Base-by-base conservation (phyloP, 1,284 basidiomycete species). In the Porodaedalea pini region DNA sequence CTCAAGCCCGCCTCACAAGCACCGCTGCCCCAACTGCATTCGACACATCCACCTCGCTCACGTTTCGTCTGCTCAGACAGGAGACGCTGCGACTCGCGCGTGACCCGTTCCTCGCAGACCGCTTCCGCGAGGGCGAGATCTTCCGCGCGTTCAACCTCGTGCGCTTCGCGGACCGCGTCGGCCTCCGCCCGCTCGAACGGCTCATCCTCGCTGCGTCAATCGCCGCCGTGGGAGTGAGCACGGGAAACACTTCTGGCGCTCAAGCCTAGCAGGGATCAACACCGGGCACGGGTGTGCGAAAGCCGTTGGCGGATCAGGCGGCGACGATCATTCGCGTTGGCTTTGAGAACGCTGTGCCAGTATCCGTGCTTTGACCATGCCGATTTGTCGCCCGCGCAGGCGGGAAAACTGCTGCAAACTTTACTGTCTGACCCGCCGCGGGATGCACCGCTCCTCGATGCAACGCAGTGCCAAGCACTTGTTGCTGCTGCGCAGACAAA, bases 81-180 rank as follows among this genome's bases (percentile, higher is more conserved):
- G 92, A 94, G 73, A 88, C 83, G 2, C 88, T 92, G 67, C 83
- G 90, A 56, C 82, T 94, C 51, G 85, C 89, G 64, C 87, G 89
- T 62, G 92, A 94, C 77, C 92, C 92, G 60, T 85, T 85, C 69
- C 80, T 92, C 44, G 88, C 91, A 58, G 88, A 91, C 73, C 82
- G 90, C 62, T 93, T 93, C 71, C 81, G 88, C 61, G 90, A 93
- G 71, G 90, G 87, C 52, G 88, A 92, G 65, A 72, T 83, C 51
- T 90, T 91, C 70, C 82, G 86, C 61, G 78, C 86, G 65, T 91
- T 91, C 66, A 88, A 92, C 77, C 77, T 93, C 55, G 72, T 80
- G 61, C 81, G 88, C 73, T 92, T 92, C 67, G 78, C 81, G 58
- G 87, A 92, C 74, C 82, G 88, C 58, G 75, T 90, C 49, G 85